Evolutionary conservation across 2,329 filamentous ascomycete species (phyloP).

Genomic region (Corinectria fuckeliana): DNA sequence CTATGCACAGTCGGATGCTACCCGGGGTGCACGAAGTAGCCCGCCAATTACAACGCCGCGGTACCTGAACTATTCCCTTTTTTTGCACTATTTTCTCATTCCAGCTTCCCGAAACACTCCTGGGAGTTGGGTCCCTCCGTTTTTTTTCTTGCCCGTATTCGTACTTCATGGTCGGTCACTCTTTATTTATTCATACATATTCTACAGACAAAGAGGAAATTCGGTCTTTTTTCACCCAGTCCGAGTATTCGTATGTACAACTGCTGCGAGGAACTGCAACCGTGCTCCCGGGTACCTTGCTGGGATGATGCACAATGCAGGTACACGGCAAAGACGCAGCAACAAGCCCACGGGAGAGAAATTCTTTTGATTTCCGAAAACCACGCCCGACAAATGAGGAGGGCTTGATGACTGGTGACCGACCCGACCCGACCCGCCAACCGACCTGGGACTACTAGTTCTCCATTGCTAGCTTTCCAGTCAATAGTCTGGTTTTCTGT

Average conservation of each 20-base stretch:
- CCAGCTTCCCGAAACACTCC: constrained; percentile 3
- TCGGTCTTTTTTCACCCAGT: no score
- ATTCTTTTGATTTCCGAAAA: not conserved
- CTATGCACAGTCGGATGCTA: no score
- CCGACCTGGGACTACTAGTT: not conserved
- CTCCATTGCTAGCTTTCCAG: no score
- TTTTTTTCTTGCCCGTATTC: not conserved
- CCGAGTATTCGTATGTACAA: no score
- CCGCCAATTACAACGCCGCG: not conserved
- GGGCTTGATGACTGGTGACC: not conserved
- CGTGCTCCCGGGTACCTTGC: not conserved
- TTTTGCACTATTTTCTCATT: constrained; percentile 6
- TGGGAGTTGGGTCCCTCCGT: no score
- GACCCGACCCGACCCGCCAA: not conserved
- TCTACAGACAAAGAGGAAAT: no score
- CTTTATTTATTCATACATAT: not conserved
- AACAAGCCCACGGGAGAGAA: not conserved
- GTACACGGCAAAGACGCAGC: constrained; percentile 3
- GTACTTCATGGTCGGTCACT: no score
- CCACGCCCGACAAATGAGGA: constrained; percentile 3
- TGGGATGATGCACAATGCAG: not conserved
- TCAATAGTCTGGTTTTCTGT: no score
- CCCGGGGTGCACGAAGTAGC: no score
- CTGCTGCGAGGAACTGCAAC: not conserved
- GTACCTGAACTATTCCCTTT: constrained; percentile 1